These are phyloP conservation scores for Trifolium dubium DNA, from an alignment of 306 rosid species.

Conservation along the genomic window DNA sequence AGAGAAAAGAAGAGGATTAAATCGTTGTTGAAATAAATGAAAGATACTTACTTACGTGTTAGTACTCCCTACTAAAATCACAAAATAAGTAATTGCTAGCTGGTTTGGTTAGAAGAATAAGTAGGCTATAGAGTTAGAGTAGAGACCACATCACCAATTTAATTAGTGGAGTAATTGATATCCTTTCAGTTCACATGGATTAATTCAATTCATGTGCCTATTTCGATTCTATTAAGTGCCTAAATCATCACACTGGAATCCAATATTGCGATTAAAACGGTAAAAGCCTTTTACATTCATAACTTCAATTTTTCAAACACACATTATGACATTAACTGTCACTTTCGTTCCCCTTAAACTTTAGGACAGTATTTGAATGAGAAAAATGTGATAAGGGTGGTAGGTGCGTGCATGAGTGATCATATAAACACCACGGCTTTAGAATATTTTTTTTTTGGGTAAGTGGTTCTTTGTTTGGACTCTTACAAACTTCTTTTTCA, in stretches of 20 bases:
- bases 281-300: background rate
- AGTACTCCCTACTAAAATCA: background rate
- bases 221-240: background rate
- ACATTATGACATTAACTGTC: background rate
- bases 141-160: background rate
- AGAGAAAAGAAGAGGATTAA: background rate
- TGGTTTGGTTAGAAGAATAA: background rate
- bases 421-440: background rate
- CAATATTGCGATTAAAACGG: background rate
- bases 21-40: background rate
- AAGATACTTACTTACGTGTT: too few species aligned
- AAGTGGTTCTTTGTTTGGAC: background rate
- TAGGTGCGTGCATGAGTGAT: background rate
- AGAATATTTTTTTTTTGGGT: background rate
- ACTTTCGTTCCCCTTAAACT: background rate
- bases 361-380: background rate
- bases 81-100: background rate
- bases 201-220: background rate
- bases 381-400: background rate
- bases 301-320: background rate
- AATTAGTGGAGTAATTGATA: background rate
- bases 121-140: background rate
- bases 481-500: too few species aligned
- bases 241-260: background rate
- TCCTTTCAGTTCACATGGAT: constrained; percentile 17